Percentiles rank a stretch among this genome's conserved stretches.
phyloP scores from a whole-genome alignment of 208 protist species.

The Trypanosoma mega region DNA sequence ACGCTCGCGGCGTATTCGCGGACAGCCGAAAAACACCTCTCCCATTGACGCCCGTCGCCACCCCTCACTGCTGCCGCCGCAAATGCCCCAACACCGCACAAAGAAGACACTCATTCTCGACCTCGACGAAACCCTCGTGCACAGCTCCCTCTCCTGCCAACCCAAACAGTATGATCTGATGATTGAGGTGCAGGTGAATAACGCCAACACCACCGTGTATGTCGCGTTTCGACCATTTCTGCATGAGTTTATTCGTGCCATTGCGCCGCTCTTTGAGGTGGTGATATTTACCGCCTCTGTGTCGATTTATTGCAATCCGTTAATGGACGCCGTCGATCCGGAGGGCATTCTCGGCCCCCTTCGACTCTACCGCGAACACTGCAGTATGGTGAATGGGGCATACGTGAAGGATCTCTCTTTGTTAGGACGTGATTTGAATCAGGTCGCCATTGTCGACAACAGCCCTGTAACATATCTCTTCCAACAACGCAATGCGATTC shows the following conservation, averaged over 20 bases:
- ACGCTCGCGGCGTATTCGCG: constrained; percentile 49
- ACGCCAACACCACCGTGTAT: constrained; percentile 74
- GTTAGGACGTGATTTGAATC: constrained; percentile 73
- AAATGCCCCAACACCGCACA: constrained; percentile 28
- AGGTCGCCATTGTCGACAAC: constrained; percentile 87
- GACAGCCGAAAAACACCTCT: constrained; percentile 79
- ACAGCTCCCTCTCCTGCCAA: constrained; percentile 73
- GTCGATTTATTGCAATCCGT: constrained; percentile 74
- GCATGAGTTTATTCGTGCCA: constrained; percentile 69
- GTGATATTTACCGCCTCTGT: constrained; percentile 89
- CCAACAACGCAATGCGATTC: constrained; percentile 89
- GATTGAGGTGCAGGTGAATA: constrained; percentile 59
- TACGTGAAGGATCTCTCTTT: constrained; percentile 90
- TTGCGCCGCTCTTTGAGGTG: constrained; percentile 81
- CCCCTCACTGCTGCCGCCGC: constrained; percentile 63
- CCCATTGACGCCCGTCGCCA: constrained; percentile 63
- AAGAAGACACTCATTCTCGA: constrained; percentile 88
- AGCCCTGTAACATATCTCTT: constrained; percentile 90
- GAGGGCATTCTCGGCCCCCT: constrained; percentile 54
- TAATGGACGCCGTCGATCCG: constrained; percentile 76
- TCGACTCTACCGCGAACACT: constrained; percentile 85
- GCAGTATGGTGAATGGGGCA: constrained; percentile 70
- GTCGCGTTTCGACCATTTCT: constrained; percentile 80
- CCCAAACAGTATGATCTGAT: constrained; percentile 66
- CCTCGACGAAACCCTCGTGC: constrained; percentile 90